phyloP scores from a whole-genome alignment of 352 stramenopile genomes.

The Phytophthora foliorum region DNA sequence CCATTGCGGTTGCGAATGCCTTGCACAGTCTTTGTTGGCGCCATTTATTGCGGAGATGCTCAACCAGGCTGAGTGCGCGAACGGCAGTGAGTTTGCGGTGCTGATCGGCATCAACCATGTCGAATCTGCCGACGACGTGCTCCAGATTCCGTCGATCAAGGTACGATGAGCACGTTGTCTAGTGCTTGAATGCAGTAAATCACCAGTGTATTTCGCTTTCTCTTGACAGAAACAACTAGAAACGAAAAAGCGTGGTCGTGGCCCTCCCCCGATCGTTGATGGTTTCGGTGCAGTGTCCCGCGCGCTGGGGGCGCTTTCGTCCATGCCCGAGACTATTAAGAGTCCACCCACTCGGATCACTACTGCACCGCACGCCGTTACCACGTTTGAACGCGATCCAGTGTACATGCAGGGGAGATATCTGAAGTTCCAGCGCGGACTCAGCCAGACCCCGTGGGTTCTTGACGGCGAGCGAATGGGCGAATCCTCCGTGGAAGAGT shows the following conservation, averaged over 20 bases:
- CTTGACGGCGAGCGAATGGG: slow-evolving; percentile 88
- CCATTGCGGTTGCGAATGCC: slow-evolving; percentile 6
- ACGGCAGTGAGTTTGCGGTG: slow-evolving; percentile 72
- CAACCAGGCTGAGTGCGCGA: slow-evolving; percentile 58
- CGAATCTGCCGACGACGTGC: slow-evolving; percentile 76
- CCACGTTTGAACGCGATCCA: slow-evolving; percentile 77
- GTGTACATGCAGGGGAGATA: slow-evolving; percentile 93
- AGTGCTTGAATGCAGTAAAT: slow-evolving; percentile 5
- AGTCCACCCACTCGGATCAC: slow-evolving; percentile 60
- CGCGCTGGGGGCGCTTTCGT: slow-evolving; percentile 56
- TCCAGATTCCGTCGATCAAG: slow-evolving; percentile 81
- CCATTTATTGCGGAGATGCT: slow-evolving; percentile 58
- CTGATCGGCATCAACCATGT: slow-evolving; percentile 76
- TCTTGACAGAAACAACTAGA: slow-evolving; percentile 67
- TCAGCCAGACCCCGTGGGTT: slow-evolving; percentile 94
- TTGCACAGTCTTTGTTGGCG: slow-evolving; percentile 52
- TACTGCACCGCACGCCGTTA: slow-evolving; percentile 44
- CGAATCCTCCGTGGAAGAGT: slow-evolving; percentile 92
- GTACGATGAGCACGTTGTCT: slow-evolving; percentile 31
- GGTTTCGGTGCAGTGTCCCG: slow-evolving; percentile 84
- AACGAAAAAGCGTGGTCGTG: slow-evolving; percentile 72
- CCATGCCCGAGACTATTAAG: slow-evolving; percentile 62
- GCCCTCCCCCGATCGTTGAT: slow-evolving; percentile 69
- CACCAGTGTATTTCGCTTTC: neutral
- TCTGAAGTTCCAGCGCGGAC: slow-evolving; percentile 90